Evolutionary conservation across 768 basidiomycete genomes (phyloP), one percentile per base, ranked within the genome.

Genomic region (Erythrobasidium yunnanense): DNA sequence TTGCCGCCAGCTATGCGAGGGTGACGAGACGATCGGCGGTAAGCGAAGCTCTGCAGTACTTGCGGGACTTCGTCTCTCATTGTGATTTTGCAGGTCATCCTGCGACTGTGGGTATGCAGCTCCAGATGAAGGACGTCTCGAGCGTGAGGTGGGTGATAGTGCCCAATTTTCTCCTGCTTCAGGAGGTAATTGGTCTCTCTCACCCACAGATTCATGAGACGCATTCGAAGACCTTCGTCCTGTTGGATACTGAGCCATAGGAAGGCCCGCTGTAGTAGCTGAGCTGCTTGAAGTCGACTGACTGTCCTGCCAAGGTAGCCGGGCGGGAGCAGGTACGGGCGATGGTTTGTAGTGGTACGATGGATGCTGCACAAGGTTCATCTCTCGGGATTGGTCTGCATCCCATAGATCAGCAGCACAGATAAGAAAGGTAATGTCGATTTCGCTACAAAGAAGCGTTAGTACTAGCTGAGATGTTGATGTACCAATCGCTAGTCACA

Each of bases 361-460:
- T 4, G 90, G 88, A 73, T 90, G 89, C 22, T 88, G 79, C 46
- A 95, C 88, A 17, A 93, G 83, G 75, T 93, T 93, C 79, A 86
- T 86, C 73, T 93, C 88, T 30, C 84, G 81, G 69, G 81, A 83
- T 15, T 84, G 86, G 71, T 91, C 89, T 47, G 80, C 81, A 0
- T 88, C 88, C 87, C 90, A 93, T 1, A 96, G 78, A 77, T 95
- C 91, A n/a, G 89, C 89, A 18, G 88, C 87, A 27, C 90, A 86
- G 46, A 95, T 77, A 75, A 96, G 88, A 77, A 90, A 92, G 1
- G 87, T 87, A 68, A 81, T 84, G 75, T 92, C 87, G 54, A 93
- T 80, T 51, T 88, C 85, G 69, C 91, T 93, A 63, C 15, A 49
- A 17, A 33, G 65, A 25, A 23, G 53, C 53, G 67, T 32, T 49